Evolutionary conservation across 139 green algal species (phyloP).

Genomic region (Coelastrella sp.): DNA sequence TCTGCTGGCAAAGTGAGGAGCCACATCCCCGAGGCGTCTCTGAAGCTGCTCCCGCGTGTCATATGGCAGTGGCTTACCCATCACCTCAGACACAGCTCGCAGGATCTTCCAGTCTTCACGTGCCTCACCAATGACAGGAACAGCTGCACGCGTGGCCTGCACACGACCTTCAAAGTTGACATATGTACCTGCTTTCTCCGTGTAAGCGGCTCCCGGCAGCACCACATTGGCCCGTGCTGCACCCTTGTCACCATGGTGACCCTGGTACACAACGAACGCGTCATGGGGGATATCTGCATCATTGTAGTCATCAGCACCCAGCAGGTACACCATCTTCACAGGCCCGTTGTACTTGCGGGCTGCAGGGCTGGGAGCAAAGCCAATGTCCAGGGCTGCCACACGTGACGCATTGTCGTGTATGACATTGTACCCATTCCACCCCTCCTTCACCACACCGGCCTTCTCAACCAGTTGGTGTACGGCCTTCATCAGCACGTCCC

Average conservation of each 20-base stretch:
- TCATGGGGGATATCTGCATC: conserved; percentile 81
- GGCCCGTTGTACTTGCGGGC: conserved; percentile 30
- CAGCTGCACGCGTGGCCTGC: conserved; percentile 89
- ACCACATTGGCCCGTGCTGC: conserved; percentile 92
- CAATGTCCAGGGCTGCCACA: conserved; percentile 95
- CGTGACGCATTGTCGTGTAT: conserved; percentile 91
- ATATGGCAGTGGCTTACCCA: conserved; percentile 88
- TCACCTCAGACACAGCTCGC: conserved; percentile 68
- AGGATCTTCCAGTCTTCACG: conserved; percentile 94
- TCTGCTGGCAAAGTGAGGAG: conserved; percentile 78
- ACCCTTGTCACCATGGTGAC: conserved; percentile 95
- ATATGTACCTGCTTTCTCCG: conserved; percentile 89
- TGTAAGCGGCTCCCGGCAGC: conserved; percentile 93
- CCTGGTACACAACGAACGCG: conserved; percentile 98
- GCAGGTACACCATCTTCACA: conserved; percentile 94
- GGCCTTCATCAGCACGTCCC: conserved; percentile 79
- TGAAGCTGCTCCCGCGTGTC: conserved; percentile 80
- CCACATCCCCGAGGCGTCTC: conserved; percentile 82
- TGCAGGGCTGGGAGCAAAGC: conserved; percentile 82
- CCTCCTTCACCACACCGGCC: conserved; percentile 84
- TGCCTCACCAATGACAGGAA: conserved; percentile 71
- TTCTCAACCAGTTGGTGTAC: conserved; percentile 76
- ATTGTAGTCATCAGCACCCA: conserved; percentile 91
- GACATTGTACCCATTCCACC: conserved; percentile 98
- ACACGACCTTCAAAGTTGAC: conserved; percentile 96